Base-by-base conservation (phyloP, 176 grass and related monocot genomes). In the Aegilops speltoides region DNA sequence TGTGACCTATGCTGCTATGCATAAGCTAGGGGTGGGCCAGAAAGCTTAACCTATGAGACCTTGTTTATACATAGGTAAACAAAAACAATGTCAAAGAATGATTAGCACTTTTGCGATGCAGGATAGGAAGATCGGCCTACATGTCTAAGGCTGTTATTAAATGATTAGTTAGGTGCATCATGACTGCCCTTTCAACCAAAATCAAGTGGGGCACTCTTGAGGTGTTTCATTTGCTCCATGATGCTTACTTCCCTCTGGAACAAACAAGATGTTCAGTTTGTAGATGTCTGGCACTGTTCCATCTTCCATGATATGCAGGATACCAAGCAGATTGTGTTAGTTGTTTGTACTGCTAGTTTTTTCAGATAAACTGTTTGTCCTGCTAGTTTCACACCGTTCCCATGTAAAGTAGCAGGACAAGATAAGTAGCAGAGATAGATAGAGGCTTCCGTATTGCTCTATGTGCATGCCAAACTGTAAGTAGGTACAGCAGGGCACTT, bases 131-230 rank as follows among this genome's bases (percentile, higher is more conserved):
- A 84, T 80, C 25, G 12, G 33, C 80, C 85, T 87, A 87, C 8
- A 22, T 82, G 37, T 33, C 84, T 90, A 86, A 82, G 19, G 19
- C 28, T 64, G 25, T 73, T 79, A 63, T 66, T 73, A 54, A 86
- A 65, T 57, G 12, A 29, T 41, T 33, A 79, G 68, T 83, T 56
- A 65, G 41, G 65, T 83, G 65, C 79, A 86, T 83, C 84, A 66
- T 22, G 41, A 19, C 54, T 40, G 41, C 54, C 84, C 73, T 86
- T 86, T 86, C 64, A 90, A 64, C 84, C 84, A 32, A 87, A 90
- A 87, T 87, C 79, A 87, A 90, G 80, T 73, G 84, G 79, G 79
- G 25, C 82, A 90, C 79, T 64, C 70, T 52, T 82, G 88, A 25
- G 16, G 16, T 82, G 40, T 76, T 75, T 32, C 50, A 63, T 82